Base-by-base conservation (phyloP, 768 basidiomycete species). In the Xerocomus brunneocitrinus region DNA sequence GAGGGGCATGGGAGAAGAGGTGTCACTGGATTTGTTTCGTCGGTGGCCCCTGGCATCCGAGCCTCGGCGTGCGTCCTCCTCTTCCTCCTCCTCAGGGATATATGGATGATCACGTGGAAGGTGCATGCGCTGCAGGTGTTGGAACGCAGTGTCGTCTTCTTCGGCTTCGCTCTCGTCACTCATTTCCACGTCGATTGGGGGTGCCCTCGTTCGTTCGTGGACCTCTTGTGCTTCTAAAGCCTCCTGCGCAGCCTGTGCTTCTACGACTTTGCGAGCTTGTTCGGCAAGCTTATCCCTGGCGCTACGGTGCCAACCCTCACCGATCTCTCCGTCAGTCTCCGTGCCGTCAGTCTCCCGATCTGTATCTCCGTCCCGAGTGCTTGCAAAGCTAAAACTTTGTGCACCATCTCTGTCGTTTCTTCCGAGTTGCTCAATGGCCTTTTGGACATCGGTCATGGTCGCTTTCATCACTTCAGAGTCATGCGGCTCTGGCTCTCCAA, bases 371-470 rank as follows among this genome's bases (percentile, higher is more conserved):
- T 79, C 84, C 14, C 75, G 75, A 3, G 81, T 81, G 61, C 87
- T 88, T 3, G 82, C 77, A 63, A 91, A 93, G 60, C 87, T 88
- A 68, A 89, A 89, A 61, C 88, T 87, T 28, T 83, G 78, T 1
- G 76, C 72, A 7, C 80, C 83, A 52, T 86, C 82, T 14, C 73
- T 73, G 61, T 79, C 79, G 30, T 72, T 73, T 42, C 76, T 74
- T 8, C 85, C 88, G 25, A 93, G 83, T 61, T 93, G 89, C 55
- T 94, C 89, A 61, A 95, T 93, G 19, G 91, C 92, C 58, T 89
- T 74, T 68, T 95, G 89, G 6, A 95, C 89, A 53, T 95, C 91
- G 3, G 87, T 91, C 78, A 95, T 79, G 2, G 92, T 95, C 2
- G 86, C 89, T 36, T 82, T 81, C 89, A 95, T 92, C 52, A 88